These are phyloP conservation scores for Onygenales sp. DNA, from an alignment of 2,329 filamentous ascomycete species.

Conservation along the genomic window DNA sequence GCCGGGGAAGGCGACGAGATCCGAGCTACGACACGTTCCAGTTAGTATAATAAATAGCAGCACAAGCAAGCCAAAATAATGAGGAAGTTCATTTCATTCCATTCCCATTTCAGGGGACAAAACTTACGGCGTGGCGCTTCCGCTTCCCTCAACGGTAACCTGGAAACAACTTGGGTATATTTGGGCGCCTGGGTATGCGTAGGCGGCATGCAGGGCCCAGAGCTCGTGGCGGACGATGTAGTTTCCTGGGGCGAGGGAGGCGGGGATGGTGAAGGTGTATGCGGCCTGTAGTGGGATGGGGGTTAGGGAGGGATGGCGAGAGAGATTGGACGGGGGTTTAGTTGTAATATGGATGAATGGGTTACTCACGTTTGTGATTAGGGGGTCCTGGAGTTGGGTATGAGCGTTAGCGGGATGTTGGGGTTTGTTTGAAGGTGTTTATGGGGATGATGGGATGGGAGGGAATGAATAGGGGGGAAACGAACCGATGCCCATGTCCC, in stretches of 20 bases:
- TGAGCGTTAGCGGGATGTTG: conserved; percentile 8
- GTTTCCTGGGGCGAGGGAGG: conserved; percentile 43
- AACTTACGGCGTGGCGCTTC: conserved; percentile 29
- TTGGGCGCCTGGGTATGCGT: conserved; percentile 44
- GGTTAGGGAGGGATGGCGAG: conserved; percentile 29
- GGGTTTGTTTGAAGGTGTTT: not conserved
- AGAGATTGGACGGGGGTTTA: conserved; percentile 14
- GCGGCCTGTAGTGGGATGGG: conserved; percentile 25
- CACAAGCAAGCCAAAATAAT: not conserved
- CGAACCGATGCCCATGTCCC: conserved; percentile 30
- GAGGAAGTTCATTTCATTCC: not conserved
- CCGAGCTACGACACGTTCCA: conserved; percentile 6
- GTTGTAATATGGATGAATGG: not conserved
- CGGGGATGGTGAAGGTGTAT: conserved; percentile 46
- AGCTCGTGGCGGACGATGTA: conserved; percentile 52
- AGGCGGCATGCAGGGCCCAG: conserved; percentile 44
- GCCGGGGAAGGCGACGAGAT: conserved; percentile 43
- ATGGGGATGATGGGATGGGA: not conserved
- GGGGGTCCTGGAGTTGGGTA: conserved; percentile 4
- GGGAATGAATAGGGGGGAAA: not conserved
- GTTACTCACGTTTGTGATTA: conserved; percentile 13
- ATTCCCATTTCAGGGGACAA: not conserved
- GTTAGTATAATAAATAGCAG: not conserved
- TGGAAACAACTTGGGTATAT: conserved; percentile 52
- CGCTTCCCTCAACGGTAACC: conserved; percentile 44